Evolutionary conservation across 106 monocot genomes (phyloP).

Genomic region (Dendrobium officinale): DNA sequence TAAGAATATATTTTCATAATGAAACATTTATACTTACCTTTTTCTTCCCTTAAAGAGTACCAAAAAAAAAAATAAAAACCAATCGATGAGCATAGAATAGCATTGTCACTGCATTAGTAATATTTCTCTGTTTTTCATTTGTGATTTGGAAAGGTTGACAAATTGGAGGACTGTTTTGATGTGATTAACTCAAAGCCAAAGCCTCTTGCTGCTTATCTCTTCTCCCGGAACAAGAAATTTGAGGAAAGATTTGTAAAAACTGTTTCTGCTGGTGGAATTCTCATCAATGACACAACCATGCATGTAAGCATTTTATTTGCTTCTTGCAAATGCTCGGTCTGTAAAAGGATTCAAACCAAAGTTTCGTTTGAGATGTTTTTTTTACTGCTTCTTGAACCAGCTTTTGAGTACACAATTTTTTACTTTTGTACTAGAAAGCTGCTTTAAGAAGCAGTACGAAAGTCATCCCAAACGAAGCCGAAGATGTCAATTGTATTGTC

Average conservation of each 20-base stretch:
- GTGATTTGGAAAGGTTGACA: conserved; percentile 41
- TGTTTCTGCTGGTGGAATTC: conserved; percentile 65
- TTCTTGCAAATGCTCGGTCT: background rate
- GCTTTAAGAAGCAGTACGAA: too few relatives aligned
- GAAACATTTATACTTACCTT: background rate
- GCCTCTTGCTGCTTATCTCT: conserved; percentile 74
- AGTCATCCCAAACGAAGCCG: too few relatives aligned
- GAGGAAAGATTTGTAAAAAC: conserved; percentile 40
- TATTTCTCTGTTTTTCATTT: background rate
- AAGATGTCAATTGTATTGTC: too few relatives aligned
- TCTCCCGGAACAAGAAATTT: conserved; percentile 57
- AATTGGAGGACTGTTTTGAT: conserved; percentile 47
- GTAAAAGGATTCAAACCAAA: too few relatives aligned
- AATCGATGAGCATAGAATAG: background rate
- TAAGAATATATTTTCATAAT: conserved; percentile 9
- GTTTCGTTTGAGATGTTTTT: too few relatives aligned
- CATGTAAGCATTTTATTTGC: conserved; percentile 35
- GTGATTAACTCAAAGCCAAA: conserved; percentile 46
- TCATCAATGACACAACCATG: conserved; percentile 47
- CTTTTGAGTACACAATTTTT: too few relatives aligned
- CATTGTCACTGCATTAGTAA: background rate
- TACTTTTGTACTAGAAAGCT: too few relatives aligned
- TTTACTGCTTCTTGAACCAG: too few relatives aligned
- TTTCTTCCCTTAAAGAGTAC: too few relatives aligned
- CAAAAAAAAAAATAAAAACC: background rate